Evolutionary conservation across 2,329 filamentous ascomycete genomes (phyloP).

Genomic region (Nigrospora osmanthi): DNA sequence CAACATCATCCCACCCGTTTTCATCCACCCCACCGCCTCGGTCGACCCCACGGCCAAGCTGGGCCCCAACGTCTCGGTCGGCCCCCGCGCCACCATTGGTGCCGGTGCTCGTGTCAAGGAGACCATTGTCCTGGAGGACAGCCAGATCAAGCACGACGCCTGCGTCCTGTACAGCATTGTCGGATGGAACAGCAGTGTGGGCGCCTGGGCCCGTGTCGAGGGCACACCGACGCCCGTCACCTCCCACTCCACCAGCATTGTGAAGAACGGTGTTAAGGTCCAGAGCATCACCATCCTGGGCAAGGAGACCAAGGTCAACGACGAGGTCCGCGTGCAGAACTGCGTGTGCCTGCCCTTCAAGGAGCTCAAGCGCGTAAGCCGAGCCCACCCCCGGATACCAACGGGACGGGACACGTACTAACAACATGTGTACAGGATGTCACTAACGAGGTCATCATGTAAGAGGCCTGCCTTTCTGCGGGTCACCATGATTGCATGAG

Average conservation of each 20-base stretch:
- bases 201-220: constrained; percentile 97
- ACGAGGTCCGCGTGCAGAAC: constrained; percentile 95
- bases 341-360: constrained; percentile 97
- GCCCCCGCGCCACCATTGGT: constrained; percentile 77
- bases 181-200: constrained; percentile 91
- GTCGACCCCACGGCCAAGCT: constrained; percentile 95
- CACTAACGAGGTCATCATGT: constrained; percentile 88
- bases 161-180: constrained; percentile 95
- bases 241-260: constrained; percentile 86
- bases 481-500: too few relatives aligned
- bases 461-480: constrained; percentile 24
- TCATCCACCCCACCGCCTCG: constrained; percentile 84
- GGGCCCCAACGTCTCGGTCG: constrained; percentile 92
- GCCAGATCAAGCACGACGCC: constrained; percentile 93
- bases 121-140: constrained; percentile 88
- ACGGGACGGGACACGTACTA: neutral
- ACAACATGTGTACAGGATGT: constrained; percentile 57
- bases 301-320: constrained; percentile 89
- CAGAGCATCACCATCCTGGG: constrained; percentile 96
- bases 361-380: constrained; percentile 84
- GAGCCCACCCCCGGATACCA: neutral
- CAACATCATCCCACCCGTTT: constrained; percentile 86
- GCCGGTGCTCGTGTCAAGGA: constrained; percentile 91
- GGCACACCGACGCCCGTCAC: constrained; percentile 81
- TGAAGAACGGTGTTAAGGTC: constrained; percentile 98